Base-by-base conservation (phyloP, 768 basidiomycete genomes). In the Tricholoma terreum region DNA sequence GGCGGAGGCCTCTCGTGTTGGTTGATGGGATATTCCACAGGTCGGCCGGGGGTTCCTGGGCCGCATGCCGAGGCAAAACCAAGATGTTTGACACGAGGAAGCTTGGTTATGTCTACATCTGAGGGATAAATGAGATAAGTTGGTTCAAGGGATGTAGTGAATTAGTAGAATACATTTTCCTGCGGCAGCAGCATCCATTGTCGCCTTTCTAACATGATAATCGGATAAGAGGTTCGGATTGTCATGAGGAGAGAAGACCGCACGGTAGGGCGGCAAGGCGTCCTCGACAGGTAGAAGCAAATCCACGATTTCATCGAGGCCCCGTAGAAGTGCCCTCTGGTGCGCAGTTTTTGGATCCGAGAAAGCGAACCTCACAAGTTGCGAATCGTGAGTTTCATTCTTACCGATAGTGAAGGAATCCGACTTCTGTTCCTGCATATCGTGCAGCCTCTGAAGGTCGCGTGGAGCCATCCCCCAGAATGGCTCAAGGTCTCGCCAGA, bases 401-500 rank as follows among this genome's bases (percentile, higher is more conserved):
- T 78, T 77, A 7, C 73, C 76, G 8, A 80, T 62, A 0, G 77
- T 78, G 59, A 75, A 80, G 0, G 77, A 72, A 53, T 80, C 75
- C 22, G 67, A 63, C 57, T 74, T 72, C 14, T 57, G 62, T 58
- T 79, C 77, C 24, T 72, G 68, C 27, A 77, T 71, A 3, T 67
- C 59, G 24, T 76, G 73, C 21, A 75, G 71, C 10, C 68, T 56
- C n/a, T 66, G 62, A 10, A 80, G 71, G 46, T 79, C 78, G 6
- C 58, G 54, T 0, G 79, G 79, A 34, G 75, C 70, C 35, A 96
- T 71, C 0, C 82, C 77, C 88, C 89, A 94, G 72, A 92, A 97
- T 0, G 92, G 91, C 50, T 86, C 85, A 4, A 98, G 75, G 66
- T 96, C 93, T 46, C 82, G 75, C 49, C 79, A 67, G 30, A 95